Evolutionary conservation across 306 rosid species (phyloP).

Genomic region (Prunus mume): DNA sequence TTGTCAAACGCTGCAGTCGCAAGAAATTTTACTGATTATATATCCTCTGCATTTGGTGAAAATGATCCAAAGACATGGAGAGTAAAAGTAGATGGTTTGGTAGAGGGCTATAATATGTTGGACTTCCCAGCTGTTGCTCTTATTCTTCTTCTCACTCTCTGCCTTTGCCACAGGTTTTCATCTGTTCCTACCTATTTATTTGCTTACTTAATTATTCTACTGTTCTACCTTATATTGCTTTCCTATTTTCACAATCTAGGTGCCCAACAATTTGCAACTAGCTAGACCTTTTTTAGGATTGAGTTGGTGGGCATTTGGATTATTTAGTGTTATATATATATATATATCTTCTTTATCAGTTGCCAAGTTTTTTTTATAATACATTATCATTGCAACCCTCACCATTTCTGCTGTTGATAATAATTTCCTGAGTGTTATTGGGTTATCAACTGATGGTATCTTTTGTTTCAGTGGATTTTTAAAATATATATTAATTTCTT

Average conservation of each 20-base stretch:
- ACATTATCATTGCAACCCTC: too few relatives aligned
- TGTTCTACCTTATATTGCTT: neutral
- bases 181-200: too few relatives aligned
- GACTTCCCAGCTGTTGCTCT: conserved; percentile 94
- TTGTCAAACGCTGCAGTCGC: conserved; percentile 92
- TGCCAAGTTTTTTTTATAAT: neutral
- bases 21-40: conserved; percentile 80
- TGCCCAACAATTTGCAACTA: neutral
- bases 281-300: neutral
- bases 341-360: neutral
- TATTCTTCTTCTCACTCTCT: conserved; percentile 79
- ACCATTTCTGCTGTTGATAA: too few relatives aligned
- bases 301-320: neutral
- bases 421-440: conserved; percentile 2
- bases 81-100: conserved; percentile 65
- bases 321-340: too few relatives aligned
- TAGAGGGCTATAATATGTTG: conserved; percentile 60
- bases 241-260: neutral
- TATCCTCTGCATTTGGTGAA: conserved; percentile 60
- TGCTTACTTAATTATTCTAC: neutral
- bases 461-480: conserved; percentile 35
- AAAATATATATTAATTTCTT: conserved; percentile 23
- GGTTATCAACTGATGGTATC: neutral
- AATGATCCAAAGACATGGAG: conserved; percentile 67
- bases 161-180: conserved; percentile 75